Evolutionary conservation across 2,329 filamentous ascomycete species (phyloP).

Genomic region (Gaeumannomyces tritici): DNA sequence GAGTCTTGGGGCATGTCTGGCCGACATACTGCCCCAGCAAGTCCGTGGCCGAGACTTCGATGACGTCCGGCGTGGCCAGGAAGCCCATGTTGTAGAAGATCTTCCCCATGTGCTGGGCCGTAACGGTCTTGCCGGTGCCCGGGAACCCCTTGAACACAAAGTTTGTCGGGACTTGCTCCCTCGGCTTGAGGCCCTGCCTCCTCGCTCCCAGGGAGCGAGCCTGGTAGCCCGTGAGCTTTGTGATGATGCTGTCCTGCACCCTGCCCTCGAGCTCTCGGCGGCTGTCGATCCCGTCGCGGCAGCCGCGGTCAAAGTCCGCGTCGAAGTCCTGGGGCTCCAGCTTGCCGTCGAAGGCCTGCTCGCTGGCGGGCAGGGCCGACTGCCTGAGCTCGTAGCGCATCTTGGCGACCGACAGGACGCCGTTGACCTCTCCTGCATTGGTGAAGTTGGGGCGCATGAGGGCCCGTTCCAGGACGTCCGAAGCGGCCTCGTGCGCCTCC

Average conservation of each 20-base stretch:
- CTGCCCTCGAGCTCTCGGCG: slow-evolving; percentile 45
- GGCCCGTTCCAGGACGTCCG: slow-evolving; percentile 48
- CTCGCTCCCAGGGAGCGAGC: slow-evolving; percentile 40
- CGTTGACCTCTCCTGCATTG: slow-evolving; percentile 69
- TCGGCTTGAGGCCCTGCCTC: slow-evolving; percentile 40
- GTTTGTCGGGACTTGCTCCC: slow-evolving; percentile 51
- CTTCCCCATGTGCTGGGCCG: slow-evolving; percentile 61
- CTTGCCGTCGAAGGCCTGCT: slow-evolving; percentile 11
- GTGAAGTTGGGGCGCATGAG: slow-evolving; percentile 58
- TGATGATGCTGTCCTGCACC: slow-evolving; percentile 44
- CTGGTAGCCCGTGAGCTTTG: slow-evolving; percentile 44
- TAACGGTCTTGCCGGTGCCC: slow-evolving; percentile 66
- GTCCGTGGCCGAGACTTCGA: slow-evolving; percentile 59
- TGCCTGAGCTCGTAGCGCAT: slow-evolving; percentile 16
- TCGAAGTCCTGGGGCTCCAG: slow-evolving; percentile 42
- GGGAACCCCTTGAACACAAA: slow-evolving; percentile 58
- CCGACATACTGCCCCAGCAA: slow-evolving; percentile 60
- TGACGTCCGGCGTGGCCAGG: slow-evolving; percentile 46
- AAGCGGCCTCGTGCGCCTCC: slow-evolving; percentile 39
- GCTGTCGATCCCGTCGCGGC: slow-evolving; percentile 36
- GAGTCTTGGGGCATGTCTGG: slow-evolving; percentile 59
- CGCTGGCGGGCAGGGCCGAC: slow-evolving; percentile 11
- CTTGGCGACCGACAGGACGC: slow-evolving; percentile 51
- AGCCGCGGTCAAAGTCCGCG: slow-evolving; percentile 42
- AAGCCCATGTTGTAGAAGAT: slow-evolving; percentile 69